Evolutionary conservation across 1,284 basidiomycete species (phyloP).

Genomic region (Trichosporon sp.): DNA sequence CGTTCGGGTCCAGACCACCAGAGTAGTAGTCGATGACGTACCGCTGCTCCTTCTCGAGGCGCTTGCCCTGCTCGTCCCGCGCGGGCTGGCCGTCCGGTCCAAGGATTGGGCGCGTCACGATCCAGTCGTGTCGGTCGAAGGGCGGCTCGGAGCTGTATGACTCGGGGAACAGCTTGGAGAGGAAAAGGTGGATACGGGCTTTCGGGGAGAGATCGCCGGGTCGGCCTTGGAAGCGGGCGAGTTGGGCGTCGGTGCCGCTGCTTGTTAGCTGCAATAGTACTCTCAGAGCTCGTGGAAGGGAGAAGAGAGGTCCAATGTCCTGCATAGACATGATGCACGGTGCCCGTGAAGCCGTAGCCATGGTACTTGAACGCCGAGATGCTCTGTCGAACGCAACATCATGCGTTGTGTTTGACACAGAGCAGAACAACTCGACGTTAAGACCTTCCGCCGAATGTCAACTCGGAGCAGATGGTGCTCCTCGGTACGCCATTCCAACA

Average conservation of each 20-base stretch:
- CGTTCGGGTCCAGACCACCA: conserved; percentile 73
- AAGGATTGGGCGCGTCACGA: conserved; percentile 63
- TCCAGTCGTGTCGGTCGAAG: conserved; percentile 99
- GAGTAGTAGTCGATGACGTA: conserved; percentile 98
- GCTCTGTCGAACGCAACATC: too few relatives aligned
- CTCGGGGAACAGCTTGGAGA: conserved; percentile 80
- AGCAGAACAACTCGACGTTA: too few relatives aligned
- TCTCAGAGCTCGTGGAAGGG: too few relatives aligned
- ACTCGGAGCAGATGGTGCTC: too few relatives aligned
- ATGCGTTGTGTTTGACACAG: too few relatives aligned
- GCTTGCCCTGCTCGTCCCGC: conserved; percentile 4
- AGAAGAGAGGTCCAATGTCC: too few relatives aligned
- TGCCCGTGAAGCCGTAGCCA: too few relatives aligned
- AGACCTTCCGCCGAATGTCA: too few relatives aligned
- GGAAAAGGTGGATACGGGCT: conserved; percentile 75
- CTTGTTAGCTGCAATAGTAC: background rate
- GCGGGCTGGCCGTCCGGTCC: conserved; percentile 55
- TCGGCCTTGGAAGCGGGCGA: conserved; percentile 80
- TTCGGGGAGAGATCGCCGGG: conserved; percentile 78
- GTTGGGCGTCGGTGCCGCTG: conserved; percentile 54
- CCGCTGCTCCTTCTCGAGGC: conserved; percentile 54
- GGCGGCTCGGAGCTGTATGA: conserved; percentile 84
- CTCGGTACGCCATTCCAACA: too few relatives aligned
- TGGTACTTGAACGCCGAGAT: too few relatives aligned
- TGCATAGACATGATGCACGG: too few relatives aligned